phyloP scores from a whole-genome alignment of 495 filamentous ascomycete species.

The Hypoxylon lienhwacheense region DNA sequence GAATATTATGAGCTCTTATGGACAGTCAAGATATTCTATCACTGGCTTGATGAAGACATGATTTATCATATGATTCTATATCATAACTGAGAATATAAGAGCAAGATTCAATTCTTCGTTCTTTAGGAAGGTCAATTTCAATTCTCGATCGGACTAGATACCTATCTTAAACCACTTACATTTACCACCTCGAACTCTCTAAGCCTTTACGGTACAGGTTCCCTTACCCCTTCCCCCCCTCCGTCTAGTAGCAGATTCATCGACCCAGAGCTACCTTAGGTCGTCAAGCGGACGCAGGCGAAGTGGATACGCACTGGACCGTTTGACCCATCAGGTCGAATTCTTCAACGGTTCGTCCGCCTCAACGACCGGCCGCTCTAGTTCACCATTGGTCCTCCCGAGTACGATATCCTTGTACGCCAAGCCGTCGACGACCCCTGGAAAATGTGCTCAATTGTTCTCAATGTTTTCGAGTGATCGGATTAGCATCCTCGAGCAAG shows the following conservation, averaged over 20 bases:
- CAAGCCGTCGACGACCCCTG: constrained; percentile 20
- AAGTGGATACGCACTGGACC: constrained; percentile 25
- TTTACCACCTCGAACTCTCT: too few relatives aligned
- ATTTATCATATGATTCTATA: constrained; percentile 13
- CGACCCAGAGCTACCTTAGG: background rate
- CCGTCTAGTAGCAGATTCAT: background rate
- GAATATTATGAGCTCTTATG: too few relatives aligned
- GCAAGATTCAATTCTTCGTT: constrained; percentile 27
- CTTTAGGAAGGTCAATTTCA: constrained; percentile 22
- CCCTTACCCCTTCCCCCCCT: background rate
- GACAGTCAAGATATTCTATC: too few relatives aligned
- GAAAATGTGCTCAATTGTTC: constrained; percentile 41
- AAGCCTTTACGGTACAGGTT: too few relatives aligned
- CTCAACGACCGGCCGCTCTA: constrained; percentile 15
- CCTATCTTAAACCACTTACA: too few relatives aligned
- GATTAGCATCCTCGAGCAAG: constrained; percentile 27
- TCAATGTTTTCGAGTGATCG: constrained; percentile 30
- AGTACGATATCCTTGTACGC: constrained; percentile 16
- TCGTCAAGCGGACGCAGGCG: constrained; percentile 16
- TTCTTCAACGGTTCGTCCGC: constrained; percentile 21
- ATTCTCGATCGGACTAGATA: background rate
- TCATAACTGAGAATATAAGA: constrained; percentile 28
- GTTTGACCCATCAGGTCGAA: constrained; percentile 17
- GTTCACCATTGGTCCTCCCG: constrained; percentile 10
- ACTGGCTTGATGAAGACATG: background rate